Conservation (phyloP, 805 yeast species). For the Saccharomycopsis fodiens region DNA sequence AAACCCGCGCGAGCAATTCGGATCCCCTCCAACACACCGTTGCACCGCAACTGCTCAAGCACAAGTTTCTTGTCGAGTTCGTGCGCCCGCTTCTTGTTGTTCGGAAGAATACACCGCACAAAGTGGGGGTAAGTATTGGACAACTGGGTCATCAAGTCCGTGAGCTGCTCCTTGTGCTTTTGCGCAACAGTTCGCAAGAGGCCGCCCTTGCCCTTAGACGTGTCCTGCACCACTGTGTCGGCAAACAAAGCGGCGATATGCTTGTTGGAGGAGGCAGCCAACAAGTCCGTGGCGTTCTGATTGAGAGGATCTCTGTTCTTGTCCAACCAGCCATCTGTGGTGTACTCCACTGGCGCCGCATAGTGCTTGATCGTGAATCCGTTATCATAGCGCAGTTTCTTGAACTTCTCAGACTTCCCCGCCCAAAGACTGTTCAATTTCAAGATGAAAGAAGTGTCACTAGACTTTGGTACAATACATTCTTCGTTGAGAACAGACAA, state of each 20-base stretch:
- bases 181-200: conserved; percentile 75
- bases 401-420: conserved; percentile 45
- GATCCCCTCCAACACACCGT: conserved; percentile 97
- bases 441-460: conserved; percentile 75
- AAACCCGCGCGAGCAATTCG: conserved; percentile 95
- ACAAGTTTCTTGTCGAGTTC: conserved; percentile 70
- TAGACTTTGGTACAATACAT: conserved; percentile 87
- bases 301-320: conserved; percentile 92
- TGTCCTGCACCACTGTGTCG: conserved; percentile 26
- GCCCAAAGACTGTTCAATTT: conserved; percentile 66
- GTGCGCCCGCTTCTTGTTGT: conserved; percentile 62
- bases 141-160: conserved; percentile 62
- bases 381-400: conserved; percentile 61
- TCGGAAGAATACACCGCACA: conserved; percentile 93
- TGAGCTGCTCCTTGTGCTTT: conserved; percentile 81
- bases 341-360: conserved; percentile 94
- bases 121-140: conserved; percentile 88
- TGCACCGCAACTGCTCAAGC: conserved; percentile 84
- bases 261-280: conserved; percentile 47
- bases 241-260: conserved; percentile 52
- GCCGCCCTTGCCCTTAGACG: conserved; percentile 23
- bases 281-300: conserved; percentile 57
- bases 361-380: conserved; percentile 87
- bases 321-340: conserved; percentile 86
- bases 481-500: conserved; percentile 88